Evolutionary conservation across 2,329 filamentous ascomycete species (phyloP).

Genomic region (Talaromyces amestolkiae): DNA sequence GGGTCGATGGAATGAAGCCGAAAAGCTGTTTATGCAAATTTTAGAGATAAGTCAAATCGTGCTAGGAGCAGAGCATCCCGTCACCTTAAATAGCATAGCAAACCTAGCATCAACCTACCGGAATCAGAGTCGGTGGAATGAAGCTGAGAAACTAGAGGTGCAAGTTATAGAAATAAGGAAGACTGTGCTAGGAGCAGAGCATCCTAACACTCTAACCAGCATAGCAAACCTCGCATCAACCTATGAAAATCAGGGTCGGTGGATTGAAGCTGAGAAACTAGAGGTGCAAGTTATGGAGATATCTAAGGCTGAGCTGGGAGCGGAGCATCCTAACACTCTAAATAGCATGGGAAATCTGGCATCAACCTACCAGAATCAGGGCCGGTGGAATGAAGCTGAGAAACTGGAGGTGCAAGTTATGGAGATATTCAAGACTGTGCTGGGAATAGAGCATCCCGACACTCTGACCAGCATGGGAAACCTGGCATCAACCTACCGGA

Average conservation of each 20-base stretch:
- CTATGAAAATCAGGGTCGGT: not conserved
- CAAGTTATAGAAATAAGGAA: slow-evolving; percentile 12
- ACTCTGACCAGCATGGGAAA: slow-evolving; percentile 26
- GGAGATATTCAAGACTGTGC: not conserved
- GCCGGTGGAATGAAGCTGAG: slow-evolving; percentile 22
- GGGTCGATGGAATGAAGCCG: no score
- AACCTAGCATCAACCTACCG: slow-evolving; percentile 8
- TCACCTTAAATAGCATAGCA: no score
- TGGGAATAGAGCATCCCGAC: not conserved
- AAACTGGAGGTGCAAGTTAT: slow-evolving; percentile 21
- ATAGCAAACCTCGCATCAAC: no score
- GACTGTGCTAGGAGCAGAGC: slow-evolving; percentile 24
- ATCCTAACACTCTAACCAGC: slow-evolving; percentile 17
- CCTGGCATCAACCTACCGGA: slow-evolving; percentile 16
- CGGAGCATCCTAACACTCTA: no score
- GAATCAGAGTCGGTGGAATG: slow-evolving; percentile 21
- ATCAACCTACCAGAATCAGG: slow-evolving; percentile 7
- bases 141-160: slow-evolving; percentile 22
- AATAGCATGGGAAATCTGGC: slow-evolving; percentile 5
- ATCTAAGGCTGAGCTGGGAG: no score
- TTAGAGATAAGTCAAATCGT: no score
- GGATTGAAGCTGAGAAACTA: not conserved
- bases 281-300: no score
- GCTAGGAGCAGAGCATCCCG: no score
- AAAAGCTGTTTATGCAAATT: no score